Evolutionary conservation across 352 stramenopile genomes (phyloP), one percentile per base, ranked within the genome.

Genomic region (Peronospora destructor): DNA sequence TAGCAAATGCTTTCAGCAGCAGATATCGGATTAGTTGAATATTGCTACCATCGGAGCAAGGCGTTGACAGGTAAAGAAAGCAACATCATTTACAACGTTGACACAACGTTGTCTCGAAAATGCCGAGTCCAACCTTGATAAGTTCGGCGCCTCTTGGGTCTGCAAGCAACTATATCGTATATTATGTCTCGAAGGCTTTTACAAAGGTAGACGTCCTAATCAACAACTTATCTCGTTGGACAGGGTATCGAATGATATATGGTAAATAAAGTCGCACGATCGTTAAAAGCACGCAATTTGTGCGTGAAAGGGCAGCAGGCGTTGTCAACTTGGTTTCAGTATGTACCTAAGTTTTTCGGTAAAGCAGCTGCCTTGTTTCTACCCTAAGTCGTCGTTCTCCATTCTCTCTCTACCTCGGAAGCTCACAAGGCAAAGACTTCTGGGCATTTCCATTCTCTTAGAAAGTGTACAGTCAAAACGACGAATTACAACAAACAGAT

Each of bases 391-490:
- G n/a, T 21, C 10, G 34, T 17, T 8, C n/a, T 21, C 50, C 57
- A 65, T 60, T 65, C 32, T 49, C 51, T 60, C 51, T 61, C 45
- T 65, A 54, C 40, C 57, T 61, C 50, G 10, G 14, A 4, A 25
- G 32, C 21, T 45, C 53, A 26, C 32, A 59, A 37, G 46, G 32
- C 32, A 37, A 25, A 44, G 19, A 17, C 2, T 30, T 30, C 26
- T 30, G 26, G 2, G 26, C 26, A 10, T 30, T 10, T 4, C 2
- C 26, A 30, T 30, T 30, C 4, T 34, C 10, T 13, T 45, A 45
- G 30, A 29, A 43, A 36, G 19, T 21, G 19, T 21, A 21, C 19
- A 21, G 3, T 21, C 3, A 21, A 45, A 35, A 16, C 17, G 4
- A 16, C 17, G 4, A 48, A 23, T 17, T 2, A 35, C 40, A 45